These are phyloP conservation scores for Cercospora sp. DNA, from an alignment of 2,329 filamentous ascomycete species.

Conservation along the genomic window DNA sequence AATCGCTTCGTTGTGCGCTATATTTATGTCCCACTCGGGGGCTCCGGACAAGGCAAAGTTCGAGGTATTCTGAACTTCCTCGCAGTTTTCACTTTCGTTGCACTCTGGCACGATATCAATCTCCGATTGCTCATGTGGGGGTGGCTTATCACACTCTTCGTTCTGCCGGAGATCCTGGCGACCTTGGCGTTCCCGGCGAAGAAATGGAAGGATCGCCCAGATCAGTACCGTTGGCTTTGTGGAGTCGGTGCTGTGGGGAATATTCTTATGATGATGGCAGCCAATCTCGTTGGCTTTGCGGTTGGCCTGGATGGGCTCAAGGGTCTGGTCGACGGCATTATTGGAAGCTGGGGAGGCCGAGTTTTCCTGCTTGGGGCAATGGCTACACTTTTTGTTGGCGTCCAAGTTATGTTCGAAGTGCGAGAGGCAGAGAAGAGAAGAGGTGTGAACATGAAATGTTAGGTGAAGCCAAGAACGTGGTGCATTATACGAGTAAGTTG, in stretches of 20 bases:
- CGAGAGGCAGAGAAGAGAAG: slow-evolving; percentile 79
- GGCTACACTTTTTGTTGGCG: slow-evolving; percentile 74
- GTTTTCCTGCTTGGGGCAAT: slow-evolving; percentile 73
- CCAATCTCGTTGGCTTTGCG: slow-evolving; percentile 93
- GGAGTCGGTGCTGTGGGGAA: slow-evolving; percentile 80
- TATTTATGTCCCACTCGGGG: slow-evolving; percentile 88
- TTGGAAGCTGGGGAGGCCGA: slow-evolving; percentile 73
- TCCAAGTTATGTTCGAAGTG: slow-evolving; percentile 96
- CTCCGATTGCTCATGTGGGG: slow-evolving; percentile 90
- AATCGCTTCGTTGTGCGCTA: slow-evolving; percentile 95
- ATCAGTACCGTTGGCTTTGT: slow-evolving; percentile 75
- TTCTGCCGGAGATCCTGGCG: slow-evolving; percentile 81
- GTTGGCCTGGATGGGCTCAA: slow-evolving; percentile 85
- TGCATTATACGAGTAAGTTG: background rate
- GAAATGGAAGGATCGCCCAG: slow-evolving; percentile 69
- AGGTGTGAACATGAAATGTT: slow-evolving; percentile 84
- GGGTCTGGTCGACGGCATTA: slow-evolving; percentile 71
- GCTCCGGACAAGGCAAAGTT: slow-evolving; percentile 56
- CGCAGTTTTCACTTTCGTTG: slow-evolving; percentile 91
- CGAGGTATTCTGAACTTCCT: slow-evolving; percentile 73
- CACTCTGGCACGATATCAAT: slow-evolving; percentile 96
- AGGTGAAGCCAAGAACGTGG: background rate
- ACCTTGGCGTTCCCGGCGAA: slow-evolving; percentile 69
- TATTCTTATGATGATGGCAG: slow-evolving; percentile 91
- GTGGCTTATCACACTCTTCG: slow-evolving; percentile 92